These are phyloP conservation scores for Xylaria arbuscula DNA, from an alignment of 2,329 filamentous ascomycete genomes.

Conservation along the genomic window DNA sequence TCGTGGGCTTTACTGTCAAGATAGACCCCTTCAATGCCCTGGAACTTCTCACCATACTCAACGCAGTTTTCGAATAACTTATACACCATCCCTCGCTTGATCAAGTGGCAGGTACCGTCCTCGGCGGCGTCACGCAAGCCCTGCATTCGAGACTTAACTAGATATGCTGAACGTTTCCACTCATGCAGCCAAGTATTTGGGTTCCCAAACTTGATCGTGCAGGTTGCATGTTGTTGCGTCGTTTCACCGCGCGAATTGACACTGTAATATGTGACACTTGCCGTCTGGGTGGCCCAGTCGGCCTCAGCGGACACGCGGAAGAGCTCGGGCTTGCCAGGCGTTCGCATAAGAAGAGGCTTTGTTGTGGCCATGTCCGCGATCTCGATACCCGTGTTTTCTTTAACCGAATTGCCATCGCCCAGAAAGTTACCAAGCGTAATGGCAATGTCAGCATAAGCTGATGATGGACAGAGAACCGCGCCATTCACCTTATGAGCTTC, in stretches of 20 bases:
- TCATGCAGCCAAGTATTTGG: conserved; percentile 15
- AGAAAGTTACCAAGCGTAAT: conserved; percentile 66
- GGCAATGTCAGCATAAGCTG: conserved; percentile 70
- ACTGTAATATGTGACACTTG: conserved; percentile 15
- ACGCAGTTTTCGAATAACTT: conserved; percentile 19
- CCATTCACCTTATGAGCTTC: conserved; percentile 51
- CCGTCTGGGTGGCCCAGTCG: conserved; percentile 48
- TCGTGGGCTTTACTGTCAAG: conserved; percentile 23
- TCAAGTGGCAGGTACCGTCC: conserved; percentile 5
- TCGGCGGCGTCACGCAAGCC: conserved; percentile 7
- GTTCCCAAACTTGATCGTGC: conserved; percentile 15
- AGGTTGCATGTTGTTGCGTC: conserved; percentile 12
- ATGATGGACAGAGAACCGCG: conserved; percentile 51
- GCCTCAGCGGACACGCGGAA: conserved; percentile 62
- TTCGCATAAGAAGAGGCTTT: conserved; percentile 61
- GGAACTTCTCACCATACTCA: conserved; percentile 18
- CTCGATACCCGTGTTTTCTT: conserved; percentile 57
- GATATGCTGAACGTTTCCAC: conserved; percentile 6
- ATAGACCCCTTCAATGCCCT: conserved; percentile 20
- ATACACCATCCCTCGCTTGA: conserved; percentile 23
- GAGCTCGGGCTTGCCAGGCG: conserved; percentile 54
- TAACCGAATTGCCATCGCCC: conserved; percentile 58
- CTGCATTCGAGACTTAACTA: conserved; percentile 18
- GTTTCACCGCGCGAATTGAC: conserved; percentile 7
- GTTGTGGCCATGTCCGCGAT: conserved; percentile 58